Percentiles rank a stretch among this genome's conserved stretches.
These are phyloP conservation scores for Curvularia spicifera DNA, from an alignment of 2,329 filamentous ascomycete species.

Conservation along the genomic window DNA sequence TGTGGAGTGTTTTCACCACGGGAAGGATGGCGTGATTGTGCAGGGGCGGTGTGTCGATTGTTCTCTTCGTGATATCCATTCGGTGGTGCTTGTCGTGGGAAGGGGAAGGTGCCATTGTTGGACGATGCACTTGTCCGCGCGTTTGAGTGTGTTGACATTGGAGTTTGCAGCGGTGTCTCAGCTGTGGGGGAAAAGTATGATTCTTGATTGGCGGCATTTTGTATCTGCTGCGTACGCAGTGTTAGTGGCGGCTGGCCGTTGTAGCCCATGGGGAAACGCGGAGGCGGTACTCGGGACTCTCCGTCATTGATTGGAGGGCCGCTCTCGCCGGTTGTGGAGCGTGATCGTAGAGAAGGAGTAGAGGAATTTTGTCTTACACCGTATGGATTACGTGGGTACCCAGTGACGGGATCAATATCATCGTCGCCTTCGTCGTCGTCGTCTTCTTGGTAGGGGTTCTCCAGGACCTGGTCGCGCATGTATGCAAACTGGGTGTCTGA, in stretches of 20 bases:
- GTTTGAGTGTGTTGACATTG: conserved; percentile 61
- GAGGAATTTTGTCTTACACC: conserved; percentile 71
- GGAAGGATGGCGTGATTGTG: conserved; percentile 77
- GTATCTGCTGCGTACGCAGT: conserved; percentile 69
- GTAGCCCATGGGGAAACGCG: conserved; percentile 72
- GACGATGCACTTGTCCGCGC: conserved; percentile 74
- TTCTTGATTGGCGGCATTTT: conserved; percentile 72
- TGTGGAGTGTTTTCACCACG: conserved; percentile 75
- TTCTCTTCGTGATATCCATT: conserved; percentile 73
- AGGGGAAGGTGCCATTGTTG: conserved; percentile 75
- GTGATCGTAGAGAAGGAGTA: conserved; percentile 74
- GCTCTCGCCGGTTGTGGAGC: conserved; percentile 78
- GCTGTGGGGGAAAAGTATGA: conserved; percentile 92
- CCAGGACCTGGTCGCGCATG: conserved; percentile 72
- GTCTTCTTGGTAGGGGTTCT: conserved; percentile 81
- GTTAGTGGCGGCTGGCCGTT: conserved; percentile 64
- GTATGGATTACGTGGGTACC: conserved; percentile 55
- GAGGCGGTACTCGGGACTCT: conserved; percentile 64
- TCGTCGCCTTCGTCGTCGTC: conserved; percentile 63
- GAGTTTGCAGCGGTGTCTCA: conserved; percentile 82
- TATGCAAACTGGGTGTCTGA: conserved; percentile 79
- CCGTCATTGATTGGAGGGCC: conserved; percentile 56
- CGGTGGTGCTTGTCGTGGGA: conserved; percentile 75
- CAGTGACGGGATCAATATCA: conserved; percentile 48
- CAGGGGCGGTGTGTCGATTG: conserved; percentile 87